phyloP scores from a whole-genome alignment of 441 rosid species.

The Euphorbia celastroides region DNA sequence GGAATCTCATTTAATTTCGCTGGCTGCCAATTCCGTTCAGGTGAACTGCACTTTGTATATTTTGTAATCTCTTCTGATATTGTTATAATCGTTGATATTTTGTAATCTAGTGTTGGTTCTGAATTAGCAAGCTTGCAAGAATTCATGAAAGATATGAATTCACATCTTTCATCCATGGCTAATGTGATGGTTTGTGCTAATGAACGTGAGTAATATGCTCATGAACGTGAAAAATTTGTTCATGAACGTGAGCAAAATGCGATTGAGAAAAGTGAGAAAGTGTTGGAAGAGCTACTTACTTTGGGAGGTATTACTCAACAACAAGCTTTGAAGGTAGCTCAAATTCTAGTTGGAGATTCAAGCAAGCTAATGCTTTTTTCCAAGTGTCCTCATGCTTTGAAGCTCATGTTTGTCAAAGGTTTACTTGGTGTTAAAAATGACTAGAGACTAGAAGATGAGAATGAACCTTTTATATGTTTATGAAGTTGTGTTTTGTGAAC shows the following conservation, averaged over 20 bases:
- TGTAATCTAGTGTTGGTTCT: neutral
- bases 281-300: neutral
- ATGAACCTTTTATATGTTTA: no score
- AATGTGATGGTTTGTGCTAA: neutral
- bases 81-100: no score
- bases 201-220: neutral
- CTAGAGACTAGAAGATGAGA: no score
- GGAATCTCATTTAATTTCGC: no score
- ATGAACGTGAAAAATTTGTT: neutral
- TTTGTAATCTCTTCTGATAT: no score
- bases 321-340: neutral
- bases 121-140: neutral
- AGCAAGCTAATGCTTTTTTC: neutral
- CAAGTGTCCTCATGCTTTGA: no score
- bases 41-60: no score
- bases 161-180: neutral
- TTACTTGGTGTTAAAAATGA: no score
- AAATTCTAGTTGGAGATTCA: neutral
- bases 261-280: neutral
- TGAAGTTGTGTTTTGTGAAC: no score
- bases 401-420: no score
- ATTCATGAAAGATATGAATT: neutral
- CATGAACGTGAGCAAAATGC: neutral
- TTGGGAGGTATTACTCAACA: neutral
- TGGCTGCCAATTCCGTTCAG: no score